These are phyloP conservation scores for Colletotrichum sp. DNA, from an alignment of 2,329 filamentous ascomycete genomes.

Conservation along the genomic window DNA sequence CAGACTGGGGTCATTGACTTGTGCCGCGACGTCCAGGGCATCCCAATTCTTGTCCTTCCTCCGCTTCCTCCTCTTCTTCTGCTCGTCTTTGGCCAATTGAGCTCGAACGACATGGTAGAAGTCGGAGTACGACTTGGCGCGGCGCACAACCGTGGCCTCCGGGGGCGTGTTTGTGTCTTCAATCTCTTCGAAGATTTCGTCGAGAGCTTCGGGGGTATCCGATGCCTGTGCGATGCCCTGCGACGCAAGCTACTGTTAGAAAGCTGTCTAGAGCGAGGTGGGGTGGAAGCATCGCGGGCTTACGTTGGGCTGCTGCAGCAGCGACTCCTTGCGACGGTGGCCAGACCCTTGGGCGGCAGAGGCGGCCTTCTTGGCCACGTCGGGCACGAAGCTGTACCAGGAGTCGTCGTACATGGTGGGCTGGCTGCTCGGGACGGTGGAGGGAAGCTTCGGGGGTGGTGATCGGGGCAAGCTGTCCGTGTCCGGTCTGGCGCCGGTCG, in stretches of 20 bases:
- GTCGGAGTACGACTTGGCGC: constrained; percentile 80
- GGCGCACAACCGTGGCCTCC: constrained; percentile 66
- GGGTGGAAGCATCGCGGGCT: constrained; percentile 29
- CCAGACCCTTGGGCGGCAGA: constrained; percentile 49
- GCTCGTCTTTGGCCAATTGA: constrained; percentile 58
- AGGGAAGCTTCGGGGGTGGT: neutral
- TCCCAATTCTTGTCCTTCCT: constrained; percentile 51
- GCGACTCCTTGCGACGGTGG: constrained; percentile 71
- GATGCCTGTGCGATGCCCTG: constrained; percentile 59
- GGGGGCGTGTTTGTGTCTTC: constrained; percentile 65
- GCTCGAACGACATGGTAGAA: constrained; percentile 70
- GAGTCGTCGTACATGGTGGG: constrained; percentile 78
- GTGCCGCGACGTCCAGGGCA: constrained; percentile 48
- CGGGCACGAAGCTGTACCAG: constrained; percentile 80
- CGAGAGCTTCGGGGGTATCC: constrained; percentile 60
- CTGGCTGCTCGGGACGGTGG: neutral
- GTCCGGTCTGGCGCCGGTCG: constrained; percentile 1
- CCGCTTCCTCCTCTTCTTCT: constrained; percentile 41
- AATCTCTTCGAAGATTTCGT: constrained; percentile 62
- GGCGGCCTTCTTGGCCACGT: constrained; percentile 56
- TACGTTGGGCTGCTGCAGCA: constrained; percentile 72
- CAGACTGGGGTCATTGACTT: constrained; percentile 23
- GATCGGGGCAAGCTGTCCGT: neutral
- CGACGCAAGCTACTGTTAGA: constrained; percentile 8
- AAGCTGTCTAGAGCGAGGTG: constrained; percentile 20